Conservation (phyloP, 345 rosid genomes). For the Cardamine resedifolia region DNA sequence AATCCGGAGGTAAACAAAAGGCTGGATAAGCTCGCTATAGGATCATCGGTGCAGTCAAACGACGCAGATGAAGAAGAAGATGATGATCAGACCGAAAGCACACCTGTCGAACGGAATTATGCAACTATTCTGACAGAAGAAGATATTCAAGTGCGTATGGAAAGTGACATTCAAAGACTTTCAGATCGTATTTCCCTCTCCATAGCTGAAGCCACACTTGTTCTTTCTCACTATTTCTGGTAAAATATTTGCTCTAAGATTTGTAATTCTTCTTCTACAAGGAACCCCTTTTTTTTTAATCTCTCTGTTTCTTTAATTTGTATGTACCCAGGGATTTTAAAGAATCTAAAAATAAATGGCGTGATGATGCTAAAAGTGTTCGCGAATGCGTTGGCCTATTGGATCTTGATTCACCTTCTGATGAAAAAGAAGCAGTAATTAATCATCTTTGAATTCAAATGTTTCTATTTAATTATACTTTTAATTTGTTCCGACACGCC, state of each 20-base stretch:
- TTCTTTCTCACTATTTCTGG: conserved; percentile 13
- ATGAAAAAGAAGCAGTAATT: conserved; percentile 11
- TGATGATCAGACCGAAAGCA: not conserved
- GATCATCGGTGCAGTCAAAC: not conserved
- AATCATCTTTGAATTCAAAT: not conserved
- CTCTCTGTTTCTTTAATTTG: conserved; percentile 8
- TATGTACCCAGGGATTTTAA: conserved; percentile 11
- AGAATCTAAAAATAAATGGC: conserved; percentile 1
- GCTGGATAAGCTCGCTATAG: not conserved
- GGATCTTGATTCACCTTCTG: conserved; percentile 6
- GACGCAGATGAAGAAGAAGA: conserved; percentile 5
- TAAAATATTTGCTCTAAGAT: conserved; percentile 2
- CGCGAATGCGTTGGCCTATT: conserved; percentile 20
- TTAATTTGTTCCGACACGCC: not conserved
- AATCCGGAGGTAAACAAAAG: not conserved
- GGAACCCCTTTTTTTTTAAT: not conserved
- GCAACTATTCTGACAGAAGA: conserved; percentile 16
- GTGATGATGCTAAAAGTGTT: not conserved
- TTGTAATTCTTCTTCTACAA: conserved; percentile 1
- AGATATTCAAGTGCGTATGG: conserved; percentile 5
- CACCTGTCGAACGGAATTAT: not conserved
- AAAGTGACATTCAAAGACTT: not conserved
- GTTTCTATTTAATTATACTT: not conserved
- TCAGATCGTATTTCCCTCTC: conserved; percentile 12
- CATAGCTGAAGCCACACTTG: conserved; percentile 26